Conservation (phyloP, 441 rosid species). For the Adansonia grandidieri region DNA sequence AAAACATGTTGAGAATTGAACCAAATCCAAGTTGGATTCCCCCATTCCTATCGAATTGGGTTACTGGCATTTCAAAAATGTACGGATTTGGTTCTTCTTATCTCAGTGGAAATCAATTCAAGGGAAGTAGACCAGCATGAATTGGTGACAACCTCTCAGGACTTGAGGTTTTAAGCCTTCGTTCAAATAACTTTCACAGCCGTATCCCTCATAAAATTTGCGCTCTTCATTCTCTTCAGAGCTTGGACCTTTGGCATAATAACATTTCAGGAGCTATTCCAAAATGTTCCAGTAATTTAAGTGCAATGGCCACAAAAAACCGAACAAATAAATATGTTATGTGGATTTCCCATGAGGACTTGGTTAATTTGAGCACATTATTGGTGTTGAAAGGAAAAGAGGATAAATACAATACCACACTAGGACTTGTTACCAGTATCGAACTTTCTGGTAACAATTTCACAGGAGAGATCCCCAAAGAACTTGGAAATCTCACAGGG, state of each 20-base stretch:
- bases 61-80: not conserved
- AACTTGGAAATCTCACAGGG: not conserved
- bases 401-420: not conserved
- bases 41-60: conserved; percentile 10
- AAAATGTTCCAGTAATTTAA: not conserved
- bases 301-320: not conserved
- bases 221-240: not conserved
- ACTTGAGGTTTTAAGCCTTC: not conserved
- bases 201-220: not conserved
- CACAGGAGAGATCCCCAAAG: conserved; percentile 6
- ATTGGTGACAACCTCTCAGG: not conserved
- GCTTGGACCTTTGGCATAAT: conserved; percentile 13
- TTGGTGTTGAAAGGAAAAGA: conserved; percentile 21
- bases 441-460: conserved; percentile 33
- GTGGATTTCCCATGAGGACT: not conserved
- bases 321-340: not conserved
- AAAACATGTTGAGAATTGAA: not conserved
- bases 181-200: not conserved
- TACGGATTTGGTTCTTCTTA: not conserved
- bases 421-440: conserved; percentile 21
- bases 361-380: not conserved
- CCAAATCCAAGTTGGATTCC: conserved; percentile 18
- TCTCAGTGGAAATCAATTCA: conserved; percentile 16
- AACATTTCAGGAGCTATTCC: conserved; percentile 11
- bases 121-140: not conserved